Evolutionary conservation across 2,329 filamentous ascomycete species (phyloP).

Genomic region (Aspergillus aculeatus): DNA sequence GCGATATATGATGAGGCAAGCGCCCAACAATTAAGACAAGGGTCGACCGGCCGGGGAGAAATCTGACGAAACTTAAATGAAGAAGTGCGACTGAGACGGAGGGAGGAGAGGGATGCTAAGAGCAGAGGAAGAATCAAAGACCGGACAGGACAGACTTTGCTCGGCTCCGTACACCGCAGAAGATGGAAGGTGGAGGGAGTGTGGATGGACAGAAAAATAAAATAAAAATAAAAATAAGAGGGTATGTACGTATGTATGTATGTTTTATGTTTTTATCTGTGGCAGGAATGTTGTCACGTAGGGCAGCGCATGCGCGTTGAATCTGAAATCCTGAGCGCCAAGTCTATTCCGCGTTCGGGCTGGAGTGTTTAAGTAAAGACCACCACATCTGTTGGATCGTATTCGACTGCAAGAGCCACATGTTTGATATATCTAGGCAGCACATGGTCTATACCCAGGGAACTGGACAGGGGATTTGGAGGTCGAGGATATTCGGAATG

Average conservation of each 20-base stretch:
- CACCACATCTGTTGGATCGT: neutral
- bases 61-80: slow-evolving; percentile 1
- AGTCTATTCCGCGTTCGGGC: slow-evolving; percentile 3
- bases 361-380: neutral
- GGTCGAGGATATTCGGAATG: neutral
- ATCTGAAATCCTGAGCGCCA: slow-evolving; percentile 20
- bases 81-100: slow-evolving; percentile 8
- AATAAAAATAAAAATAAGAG: neutral
- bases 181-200: slow-evolving; percentile 7
- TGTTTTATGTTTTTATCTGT: slow-evolving; percentile 5
- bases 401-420: neutral
- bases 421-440: neutral
- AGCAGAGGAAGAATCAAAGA: slow-evolving; percentile 5
- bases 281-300: slow-evolving; percentile 26
- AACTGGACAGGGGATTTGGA: neutral
- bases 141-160: neutral
- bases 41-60: neutral
- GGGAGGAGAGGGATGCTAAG: neutral
- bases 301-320: slow-evolving; percentile 22
- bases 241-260: slow-evolving; percentile 3
- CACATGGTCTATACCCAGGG: neutral
- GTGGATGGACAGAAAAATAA: slow-evolving; percentile 8
- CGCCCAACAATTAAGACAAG: neutral
- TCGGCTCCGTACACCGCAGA: neutral
- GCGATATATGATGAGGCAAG: neutral